Evolutionary conservation across 2,329 filamentous ascomycete genomes (phyloP), one percentile per base, ranked within the genome.

Genomic region (Talaromyces sp.): DNA sequence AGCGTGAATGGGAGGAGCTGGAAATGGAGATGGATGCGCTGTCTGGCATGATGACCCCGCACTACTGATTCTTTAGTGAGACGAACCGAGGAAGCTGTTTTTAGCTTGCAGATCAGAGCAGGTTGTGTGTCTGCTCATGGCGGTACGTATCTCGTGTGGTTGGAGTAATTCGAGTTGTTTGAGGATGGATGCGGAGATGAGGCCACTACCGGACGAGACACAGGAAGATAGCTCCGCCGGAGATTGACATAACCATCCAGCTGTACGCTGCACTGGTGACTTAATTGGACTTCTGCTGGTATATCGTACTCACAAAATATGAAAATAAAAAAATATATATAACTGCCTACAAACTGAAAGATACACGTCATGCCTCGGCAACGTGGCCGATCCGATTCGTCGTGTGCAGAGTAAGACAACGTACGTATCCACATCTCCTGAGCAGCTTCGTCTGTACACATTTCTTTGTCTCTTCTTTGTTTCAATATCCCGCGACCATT

Each of bases 31-130:
- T 70, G 67, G 75, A 76, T 68, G 72, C 72, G 72, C 72, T 75
- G 70, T 79, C 78, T 63, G 74, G 72, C 74, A 77, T 78, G 68
- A 71, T 77, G 48, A 31, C 33, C 33, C 10, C 6, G 9, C 2
- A 22, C 35, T 37, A 3, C 35, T 37, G 35, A 31, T 31, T 37
- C 37, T 54, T 54, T 11, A 37, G 11, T 39, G 10, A 3, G 19
- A 9, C 3, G 33, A 16, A 3, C 5, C 31, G 16, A 37, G 31
- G n/a, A 56, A 14, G 52, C 52, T 56, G 31, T 37, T 24, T 24
- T 13, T 22, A 35, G 52, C 31, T 56, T 56, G 52, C 11, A 19
- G 33, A 39, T 24, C 31, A 37, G 33, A 24, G 33, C 33, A 56
- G 31, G n/a, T 31, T 11, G 33, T 56, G 52, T 22, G 33, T 33